A percentile compares a stretch with the other conserved stretches of the same genome.
phyloP scores from a whole-genome alignment of 2,329 filamentous ascomycete genomes.

The Arthrobotrys conoides region DNA sequence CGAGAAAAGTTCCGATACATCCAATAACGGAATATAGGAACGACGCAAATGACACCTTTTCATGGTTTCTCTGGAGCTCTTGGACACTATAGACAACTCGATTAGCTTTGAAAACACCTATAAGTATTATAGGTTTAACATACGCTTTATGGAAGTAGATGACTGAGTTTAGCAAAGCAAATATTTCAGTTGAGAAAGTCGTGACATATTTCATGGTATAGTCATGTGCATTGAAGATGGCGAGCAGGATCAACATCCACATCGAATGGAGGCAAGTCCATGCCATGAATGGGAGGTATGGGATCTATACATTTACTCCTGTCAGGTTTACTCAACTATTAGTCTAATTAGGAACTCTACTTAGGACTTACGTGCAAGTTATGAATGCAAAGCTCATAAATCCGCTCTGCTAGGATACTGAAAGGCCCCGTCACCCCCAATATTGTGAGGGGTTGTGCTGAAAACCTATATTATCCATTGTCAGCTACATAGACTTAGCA shows the following conservation, averaged over 20 bases:
- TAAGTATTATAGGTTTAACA: conserved; percentile 15
- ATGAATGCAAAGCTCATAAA: conserved; percentile 73
- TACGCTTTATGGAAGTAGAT: conserved; percentile 78
- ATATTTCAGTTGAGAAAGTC: conserved; percentile 77
- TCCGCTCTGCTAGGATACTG: conserved; percentile 77
- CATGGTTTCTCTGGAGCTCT: conserved; percentile 75
- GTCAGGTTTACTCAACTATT: conserved; percentile 23
- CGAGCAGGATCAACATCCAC: conserved; percentile 77
- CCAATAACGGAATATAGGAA: conserved; percentile 78
- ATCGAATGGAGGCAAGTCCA: conserved; percentile 77
- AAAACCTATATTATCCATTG: conserved; percentile 67
- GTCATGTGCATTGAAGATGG: conserved; percentile 78
- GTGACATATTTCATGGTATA: conserved; percentile 81
- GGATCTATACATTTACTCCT: conserved; percentile 67
- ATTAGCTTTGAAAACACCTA: background rate
- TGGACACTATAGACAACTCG: conserved; percentile 68
- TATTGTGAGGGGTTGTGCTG: conserved; percentile 76
- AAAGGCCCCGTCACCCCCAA: conserved; percentile 78
- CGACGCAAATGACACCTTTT: conserved; percentile 73
- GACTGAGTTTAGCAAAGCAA: conserved; percentile 76
- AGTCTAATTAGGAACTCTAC: conserved; percentile 3
- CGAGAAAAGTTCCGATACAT: conserved; percentile 75
- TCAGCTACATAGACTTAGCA: conserved; percentile 20
- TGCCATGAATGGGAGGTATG: conserved; percentile 78
- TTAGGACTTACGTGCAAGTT: conserved; percentile 70